phyloP scores from a whole-genome alignment of 345 rosid genomes.

The Salix dunnii region DNA sequence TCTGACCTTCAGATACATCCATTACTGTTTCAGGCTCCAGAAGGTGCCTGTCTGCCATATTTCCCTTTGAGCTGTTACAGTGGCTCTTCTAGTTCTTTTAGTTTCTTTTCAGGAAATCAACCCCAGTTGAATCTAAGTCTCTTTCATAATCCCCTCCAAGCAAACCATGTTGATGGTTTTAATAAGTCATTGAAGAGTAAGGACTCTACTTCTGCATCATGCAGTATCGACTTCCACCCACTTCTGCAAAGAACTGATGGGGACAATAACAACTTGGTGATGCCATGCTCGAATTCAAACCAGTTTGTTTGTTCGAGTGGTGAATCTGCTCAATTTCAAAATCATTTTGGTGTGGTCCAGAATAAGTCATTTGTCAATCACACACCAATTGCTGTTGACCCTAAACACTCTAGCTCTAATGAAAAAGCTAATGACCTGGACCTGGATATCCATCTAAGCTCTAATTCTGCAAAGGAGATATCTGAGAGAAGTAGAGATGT shows the following conservation, averaged over 20 bases:
- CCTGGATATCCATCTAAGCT: conserved; percentile 71
- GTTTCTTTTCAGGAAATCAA: conserved; percentile 69
- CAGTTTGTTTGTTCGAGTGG: conserved; percentile 32
- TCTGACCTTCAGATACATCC: conserved; percentile 89
- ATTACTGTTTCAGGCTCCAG: conserved; percentile 67
- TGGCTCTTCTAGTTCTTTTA: conserved; percentile 50
- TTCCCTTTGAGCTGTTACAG: conserved; percentile 39
- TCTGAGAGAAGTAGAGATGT: conserved; percentile 28
- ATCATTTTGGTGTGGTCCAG: conserved; percentile 33
- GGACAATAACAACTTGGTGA: conserved; percentile 26
- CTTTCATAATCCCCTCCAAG: conserved; percentile 57
- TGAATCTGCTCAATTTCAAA: conserved; percentile 33
- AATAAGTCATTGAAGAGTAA: conserved; percentile 37
- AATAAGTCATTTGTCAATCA: conserved; percentile 28
- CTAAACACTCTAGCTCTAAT: conserved; percentile 27
- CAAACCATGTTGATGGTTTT: conserved; percentile 33
- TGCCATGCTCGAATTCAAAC: conserved; percentile 27
- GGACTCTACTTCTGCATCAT: conserved; percentile 40
- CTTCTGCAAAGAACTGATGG: conserved; percentile 66
- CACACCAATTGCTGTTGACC: conserved; percentile 23
- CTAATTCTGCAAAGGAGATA: conserved; percentile 43
- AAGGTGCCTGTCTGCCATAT: conserved; percentile 52
- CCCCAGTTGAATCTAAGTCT: conserved; percentile 80
- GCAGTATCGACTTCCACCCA: conserved; percentile 78
- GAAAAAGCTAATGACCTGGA: conserved; percentile 54